A percentile compares a stretch with the other conserved stretches of the same genome.
Evolutionary conservation across 1,284 basidiomycete genomes (phyloP).

Genomic region (Athelia psychrophila): DNA sequence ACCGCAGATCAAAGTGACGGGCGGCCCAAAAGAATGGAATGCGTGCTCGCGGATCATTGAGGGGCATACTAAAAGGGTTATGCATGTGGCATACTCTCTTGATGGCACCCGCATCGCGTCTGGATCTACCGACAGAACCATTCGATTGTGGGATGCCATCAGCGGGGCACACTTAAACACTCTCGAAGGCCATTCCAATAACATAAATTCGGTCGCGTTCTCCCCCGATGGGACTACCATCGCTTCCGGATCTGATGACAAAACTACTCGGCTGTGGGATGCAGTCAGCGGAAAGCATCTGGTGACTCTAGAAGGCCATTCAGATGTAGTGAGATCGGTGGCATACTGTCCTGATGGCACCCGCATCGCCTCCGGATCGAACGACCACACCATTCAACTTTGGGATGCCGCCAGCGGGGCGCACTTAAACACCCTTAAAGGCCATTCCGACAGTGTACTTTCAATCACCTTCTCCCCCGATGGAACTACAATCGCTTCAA

Average conservation of each 20-base stretch:
- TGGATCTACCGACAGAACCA: background rate
- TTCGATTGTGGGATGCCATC: background rate
- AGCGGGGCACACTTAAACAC: background rate
- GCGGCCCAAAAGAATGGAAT: background rate
- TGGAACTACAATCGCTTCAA: no score
- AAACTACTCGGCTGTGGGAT: conserved; percentile 1
- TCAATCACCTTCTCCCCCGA: no score
- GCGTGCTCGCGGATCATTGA: background rate
- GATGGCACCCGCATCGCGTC: background rate
- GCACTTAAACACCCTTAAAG: no score
- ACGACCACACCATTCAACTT: background rate
- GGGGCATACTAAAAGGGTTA: background rate
- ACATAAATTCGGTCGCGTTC: background rate
- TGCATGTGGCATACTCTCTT: background rate
- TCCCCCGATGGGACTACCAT: background rate
- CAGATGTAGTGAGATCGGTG: background rate
- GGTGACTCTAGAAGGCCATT: background rate
- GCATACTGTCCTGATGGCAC: background rate
- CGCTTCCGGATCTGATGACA: background rate
- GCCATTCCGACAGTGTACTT: no score
- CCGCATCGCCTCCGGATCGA: background rate
- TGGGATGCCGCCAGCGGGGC: no score
- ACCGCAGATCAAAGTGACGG: background rate
- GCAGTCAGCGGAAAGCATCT: background rate
- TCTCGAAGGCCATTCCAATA: background rate